Evolutionary conservation across 2,329 filamentous ascomycete species (phyloP).

Genomic region (Pyrenochaeta sp.): DNA sequence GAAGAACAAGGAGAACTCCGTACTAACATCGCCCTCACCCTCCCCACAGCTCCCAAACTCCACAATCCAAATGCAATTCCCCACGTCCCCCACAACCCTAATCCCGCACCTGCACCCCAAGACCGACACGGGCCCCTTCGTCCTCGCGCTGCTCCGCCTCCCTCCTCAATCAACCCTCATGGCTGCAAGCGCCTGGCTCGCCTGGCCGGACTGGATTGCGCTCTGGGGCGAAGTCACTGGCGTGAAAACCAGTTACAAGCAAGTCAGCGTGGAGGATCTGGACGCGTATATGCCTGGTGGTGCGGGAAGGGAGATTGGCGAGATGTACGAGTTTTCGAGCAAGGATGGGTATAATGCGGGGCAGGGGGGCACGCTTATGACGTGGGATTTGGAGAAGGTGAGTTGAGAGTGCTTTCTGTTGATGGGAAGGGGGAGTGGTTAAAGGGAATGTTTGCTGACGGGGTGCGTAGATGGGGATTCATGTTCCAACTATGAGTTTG

Average conservation of each 20-base stretch:
- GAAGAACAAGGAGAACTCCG: too few species aligned
- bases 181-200: constrained; percentile 26
- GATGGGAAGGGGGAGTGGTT: too few species aligned
- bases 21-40: constrained; percentile 3
- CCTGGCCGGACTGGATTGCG: constrained; percentile 27
- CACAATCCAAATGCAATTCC: constrained; percentile 25
- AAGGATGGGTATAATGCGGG: constrained; percentile 44
- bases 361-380: constrained; percentile 22
- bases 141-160: constrained; percentile 23
- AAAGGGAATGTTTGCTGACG: background rate
- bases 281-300: constrained; percentile 25
- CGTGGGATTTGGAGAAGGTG: constrained; percentile 19
- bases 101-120: constrained; percentile 21
- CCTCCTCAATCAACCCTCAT: constrained; percentile 32
- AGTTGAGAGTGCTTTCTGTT: background rate
- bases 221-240: constrained; percentile 30
- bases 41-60: constrained; percentile 17
- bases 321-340: constrained; percentile 36
- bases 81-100: constrained; percentile 14
- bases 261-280: constrained; percentile 21
- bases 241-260: constrained; percentile 24
- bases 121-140: constrained; percentile 26
- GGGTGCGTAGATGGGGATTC: constrained; percentile 14
- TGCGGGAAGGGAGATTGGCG: constrained; percentile 33
- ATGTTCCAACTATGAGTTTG: constrained; percentile 14